Conservation (phyloP, 768 basidiomycete genomes). For the Boletus insuetus region DNA sequence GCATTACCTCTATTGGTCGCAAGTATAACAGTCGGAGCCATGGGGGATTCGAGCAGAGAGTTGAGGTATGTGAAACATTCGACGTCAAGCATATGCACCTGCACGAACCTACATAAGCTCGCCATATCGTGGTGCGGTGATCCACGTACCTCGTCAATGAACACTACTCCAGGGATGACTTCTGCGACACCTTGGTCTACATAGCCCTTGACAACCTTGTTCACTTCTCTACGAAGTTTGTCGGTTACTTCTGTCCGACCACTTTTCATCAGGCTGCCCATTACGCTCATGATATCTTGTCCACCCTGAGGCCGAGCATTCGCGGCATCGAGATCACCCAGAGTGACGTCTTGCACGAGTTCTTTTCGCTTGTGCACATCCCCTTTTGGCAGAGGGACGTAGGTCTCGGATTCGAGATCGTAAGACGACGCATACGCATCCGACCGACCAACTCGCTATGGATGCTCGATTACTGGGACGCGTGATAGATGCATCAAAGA, state of each 20-base stretch:
- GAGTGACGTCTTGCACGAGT: constrained; percentile 90
- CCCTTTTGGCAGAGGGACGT: constrained; percentile 95
- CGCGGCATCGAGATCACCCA: constrained; percentile 94
- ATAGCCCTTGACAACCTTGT: constrained; percentile 96
- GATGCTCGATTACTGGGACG: background rate
- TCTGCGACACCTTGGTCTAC: constrained; percentile 99
- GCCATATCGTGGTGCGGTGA: too few species aligned
- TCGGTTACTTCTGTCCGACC: constrained; percentile 96
- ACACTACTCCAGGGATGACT: constrained; percentile 1
- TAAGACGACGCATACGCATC: constrained; percentile 98
- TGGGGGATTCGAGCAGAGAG: constrained; percentile 89
- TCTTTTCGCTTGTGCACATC: constrained; percentile 97
- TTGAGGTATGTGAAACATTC: constrained; percentile 99
- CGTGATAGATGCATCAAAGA: background rate
- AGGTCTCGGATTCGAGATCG: constrained; percentile 97
- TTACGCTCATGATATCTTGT: constrained; percentile 98
- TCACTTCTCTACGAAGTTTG: constrained; percentile 91
- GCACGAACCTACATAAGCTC: too few species aligned
- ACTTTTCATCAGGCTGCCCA: constrained; percentile 89
- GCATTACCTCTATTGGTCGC: constrained; percentile 95
- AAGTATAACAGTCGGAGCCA: constrained; percentile 96
- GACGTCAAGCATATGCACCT: constrained; percentile 97
- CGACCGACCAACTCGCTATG: constrained; percentile 89
- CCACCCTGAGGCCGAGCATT: constrained; percentile 96
- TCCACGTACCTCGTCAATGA: too few species aligned